phyloP scores from a whole-genome alignment of 2,329 filamentous ascomycete species.

The Beauveria caledonica region DNA sequence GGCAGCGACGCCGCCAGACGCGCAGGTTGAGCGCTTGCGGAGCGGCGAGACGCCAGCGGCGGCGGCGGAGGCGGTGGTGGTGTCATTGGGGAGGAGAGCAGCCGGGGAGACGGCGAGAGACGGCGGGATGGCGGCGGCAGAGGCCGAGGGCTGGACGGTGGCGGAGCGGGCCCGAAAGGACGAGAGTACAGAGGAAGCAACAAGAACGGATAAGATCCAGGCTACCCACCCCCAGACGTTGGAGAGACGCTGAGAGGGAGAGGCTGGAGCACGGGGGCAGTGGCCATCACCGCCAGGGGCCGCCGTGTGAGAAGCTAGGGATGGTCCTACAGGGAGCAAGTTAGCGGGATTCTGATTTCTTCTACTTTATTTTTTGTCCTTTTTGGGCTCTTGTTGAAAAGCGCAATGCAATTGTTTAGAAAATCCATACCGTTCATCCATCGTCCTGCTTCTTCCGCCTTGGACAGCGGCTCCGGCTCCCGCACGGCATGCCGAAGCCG shows the following conservation, averaged over 20 bases:
- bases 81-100: conserved; percentile 1
- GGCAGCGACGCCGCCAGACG: conserved; percentile 21
- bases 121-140: neutral
- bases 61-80: conserved; percentile 10
- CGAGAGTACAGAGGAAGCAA: conserved; percentile 25
- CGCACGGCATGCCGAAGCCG: conserved; percentile 18
- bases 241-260: conserved; percentile 22
- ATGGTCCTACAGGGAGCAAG: conserved; percentile 16
- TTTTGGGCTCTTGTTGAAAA: too few species aligned
- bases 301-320: conserved; percentile 24
- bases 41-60: conserved; percentile 14
- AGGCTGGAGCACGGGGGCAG: conserved; percentile 23
- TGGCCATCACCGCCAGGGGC: conserved; percentile 33
- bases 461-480: conserved; percentile 14
- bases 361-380: too few species aligned
- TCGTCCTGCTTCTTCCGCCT: conserved; percentile 22
- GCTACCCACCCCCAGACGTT: conserved; percentile 32
- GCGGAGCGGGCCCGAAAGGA: conserved; percentile 10
- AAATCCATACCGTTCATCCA: conserved; percentile 21
- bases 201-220: conserved; percentile 35
- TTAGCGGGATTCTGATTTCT: neutral
- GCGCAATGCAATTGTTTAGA: neutral
- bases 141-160: conserved; percentile 1
- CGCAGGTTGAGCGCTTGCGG: conserved; percentile 23
- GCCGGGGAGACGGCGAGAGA: neutral